Base-by-base conservation (phyloP, 495 filamentous ascomycete genomes). In the Mytilinidion resinicola region DNA sequence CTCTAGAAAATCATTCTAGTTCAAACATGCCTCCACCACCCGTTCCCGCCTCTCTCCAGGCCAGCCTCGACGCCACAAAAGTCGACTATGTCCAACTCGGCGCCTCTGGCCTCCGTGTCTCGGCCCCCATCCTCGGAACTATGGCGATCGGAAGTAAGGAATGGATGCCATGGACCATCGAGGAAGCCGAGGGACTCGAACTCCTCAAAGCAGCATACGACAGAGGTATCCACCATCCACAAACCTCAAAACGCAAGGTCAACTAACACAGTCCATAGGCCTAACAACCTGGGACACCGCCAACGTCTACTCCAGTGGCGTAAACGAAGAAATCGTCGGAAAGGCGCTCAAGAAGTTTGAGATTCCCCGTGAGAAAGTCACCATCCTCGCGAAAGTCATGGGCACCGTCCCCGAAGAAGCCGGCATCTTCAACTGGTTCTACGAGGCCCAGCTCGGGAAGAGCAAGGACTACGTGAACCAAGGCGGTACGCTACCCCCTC, bases 151-250 rank as follows among this genome's bases (percentile, higher is more conserved):
- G 76, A 10, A 58, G 67, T 57, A 67, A 63, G 35, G 63, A 66
- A 25, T 79, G 74, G 73, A 39, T 56, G 52, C 58, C 63, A 30
- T 80, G 76, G 76, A 70, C 78, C 37, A 63, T 76, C 14, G 68
- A 75, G 35, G 77, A 78, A 64, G 72, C 75, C 33, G 61, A 76
- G 51, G 60, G 66, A 3, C 42, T 72, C 7, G 60, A 69, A n/a
- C 42, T 76, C 0, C 68, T 78, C 15, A 78, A 79, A 60, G 70
- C 71, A 14, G 77, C 77, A 8, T 80, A 70, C 51, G 76, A 80
- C 49, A 56, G 73, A 39, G 77, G 77, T 46, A 56, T 60, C n/a
- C 17, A 44, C 30, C 15, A 19, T 43, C 2, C 14, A 1, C 41
- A 43, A 8, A 1, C 4, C 41, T 3, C 17, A n/a, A 43, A 43